Percentiles rank a stretch among this genome's conserved stretches.
phyloP scores from a whole-genome alignment of 2,329 filamentous ascomycete genomes.

The Dactylonectria macrodidyma region DNA sequence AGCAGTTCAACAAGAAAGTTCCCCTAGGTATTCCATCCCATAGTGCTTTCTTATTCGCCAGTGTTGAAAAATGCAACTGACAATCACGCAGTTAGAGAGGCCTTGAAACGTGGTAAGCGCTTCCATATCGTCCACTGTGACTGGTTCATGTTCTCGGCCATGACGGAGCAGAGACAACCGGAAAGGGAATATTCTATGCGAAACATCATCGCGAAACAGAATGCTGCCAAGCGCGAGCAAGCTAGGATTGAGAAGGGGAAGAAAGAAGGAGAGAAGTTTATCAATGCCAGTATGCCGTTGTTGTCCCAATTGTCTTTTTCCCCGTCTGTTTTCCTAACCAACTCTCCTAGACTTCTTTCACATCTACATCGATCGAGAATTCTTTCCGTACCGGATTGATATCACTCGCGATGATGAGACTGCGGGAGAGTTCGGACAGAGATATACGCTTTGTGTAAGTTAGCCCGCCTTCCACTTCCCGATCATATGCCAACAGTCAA shows the following conservation, averaged over 20 bases:
- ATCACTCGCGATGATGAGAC: constrained; percentile 68
- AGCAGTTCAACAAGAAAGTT: constrained; percentile 68
- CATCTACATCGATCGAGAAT: constrained; percentile 73
- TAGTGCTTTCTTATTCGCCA: not conserved
- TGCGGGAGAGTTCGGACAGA: constrained; percentile 67
- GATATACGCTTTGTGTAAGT: constrained; percentile 72
- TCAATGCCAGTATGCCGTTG: constrained; percentile 63
- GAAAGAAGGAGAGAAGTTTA: constrained; percentile 58
- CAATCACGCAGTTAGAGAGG: constrained; percentile 53
- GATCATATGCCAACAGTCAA: constrained; percentile 7
- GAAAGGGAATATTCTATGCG: constrained; percentile 61
- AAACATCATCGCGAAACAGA: constrained; percentile 48
- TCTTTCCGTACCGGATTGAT: constrained; percentile 75
- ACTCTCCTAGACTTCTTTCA: constrained; percentile 69
- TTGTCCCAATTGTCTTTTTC: not conserved
- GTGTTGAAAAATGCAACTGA: constrained; percentile 2
- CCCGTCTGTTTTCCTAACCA: not conserved
- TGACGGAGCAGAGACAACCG: constrained; percentile 49
- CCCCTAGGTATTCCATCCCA: constrained; percentile 52
- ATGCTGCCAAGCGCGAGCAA: constrained; percentile 51
- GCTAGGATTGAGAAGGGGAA: constrained; percentile 57
- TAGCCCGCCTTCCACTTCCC: not conserved
- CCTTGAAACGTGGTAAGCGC: constrained; percentile 52
- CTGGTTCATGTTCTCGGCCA: constrained; percentile 67
- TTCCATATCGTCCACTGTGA: constrained; percentile 63